Conservation (phyloP, 306 rosid species). For the Pyrus pyrifolia region DNA sequence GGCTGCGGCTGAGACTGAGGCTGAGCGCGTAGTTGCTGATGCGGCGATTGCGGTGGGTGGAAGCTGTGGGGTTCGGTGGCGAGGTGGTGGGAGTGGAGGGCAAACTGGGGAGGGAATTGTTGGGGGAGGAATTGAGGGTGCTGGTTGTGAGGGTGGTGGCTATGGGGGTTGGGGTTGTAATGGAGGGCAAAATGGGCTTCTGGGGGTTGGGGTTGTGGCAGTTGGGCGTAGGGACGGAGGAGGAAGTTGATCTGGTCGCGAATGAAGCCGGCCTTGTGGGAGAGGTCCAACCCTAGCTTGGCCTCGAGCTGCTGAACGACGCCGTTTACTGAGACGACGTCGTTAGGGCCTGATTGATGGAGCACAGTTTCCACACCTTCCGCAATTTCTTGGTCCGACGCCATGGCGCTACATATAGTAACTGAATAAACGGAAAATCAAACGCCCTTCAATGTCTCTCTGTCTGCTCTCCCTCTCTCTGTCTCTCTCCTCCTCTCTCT, state of each 20-base stretch:
- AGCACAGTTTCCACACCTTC: constrained; percentile 60
- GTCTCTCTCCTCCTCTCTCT: constrained; percentile 11
- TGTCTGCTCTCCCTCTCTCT: not conserved
- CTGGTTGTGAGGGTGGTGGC: constrained; percentile 22
- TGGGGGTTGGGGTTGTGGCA: constrained; percentile 8
- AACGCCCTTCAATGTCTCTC: constrained; percentile 25
- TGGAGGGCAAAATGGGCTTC: constrained; percentile 43
- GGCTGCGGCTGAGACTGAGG: not conserved
- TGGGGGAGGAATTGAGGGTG: constrained; percentile 29
- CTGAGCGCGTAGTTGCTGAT: constrained; percentile 14
- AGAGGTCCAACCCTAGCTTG: constrained; percentile 54
- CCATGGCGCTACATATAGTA: constrained; percentile 53
- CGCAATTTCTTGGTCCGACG: constrained; percentile 71
- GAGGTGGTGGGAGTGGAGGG: constrained; percentile 32
- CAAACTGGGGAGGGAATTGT: constrained; percentile 59
- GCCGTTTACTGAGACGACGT: constrained; percentile 43
- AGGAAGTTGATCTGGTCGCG: constrained; percentile 71
- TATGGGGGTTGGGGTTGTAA: not conserved
- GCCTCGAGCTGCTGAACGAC: constrained; percentile 67
- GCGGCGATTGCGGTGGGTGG: constrained; percentile 19
- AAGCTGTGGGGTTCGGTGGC: constrained; percentile 29
- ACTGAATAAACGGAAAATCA: constrained; percentile 45
- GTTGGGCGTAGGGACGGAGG: constrained; percentile 44
- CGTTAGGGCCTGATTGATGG: constrained; percentile 53
- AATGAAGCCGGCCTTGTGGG: constrained; percentile 59